Conservation (phyloP, 2,329 filamentous ascomycete species). For the Zymoseptoria tritici region DNA sequence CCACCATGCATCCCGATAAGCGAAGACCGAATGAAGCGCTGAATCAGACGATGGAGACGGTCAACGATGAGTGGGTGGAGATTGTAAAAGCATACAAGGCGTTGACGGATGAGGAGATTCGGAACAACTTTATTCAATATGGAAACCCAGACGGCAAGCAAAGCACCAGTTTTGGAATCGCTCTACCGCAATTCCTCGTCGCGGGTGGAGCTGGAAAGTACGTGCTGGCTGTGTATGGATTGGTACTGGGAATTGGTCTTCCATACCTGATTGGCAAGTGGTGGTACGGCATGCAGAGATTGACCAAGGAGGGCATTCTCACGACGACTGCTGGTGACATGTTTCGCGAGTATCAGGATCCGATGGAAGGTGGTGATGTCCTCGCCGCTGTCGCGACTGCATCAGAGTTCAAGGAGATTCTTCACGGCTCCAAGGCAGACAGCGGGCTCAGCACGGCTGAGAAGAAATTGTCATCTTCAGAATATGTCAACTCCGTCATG, state of each 20-base stretch:
- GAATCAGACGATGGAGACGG: slow-evolving; percentile 77
- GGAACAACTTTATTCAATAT: slow-evolving; percentile 93
- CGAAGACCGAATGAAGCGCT: slow-evolving; percentile 71
- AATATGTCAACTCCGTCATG: slow-evolving; percentile 51
- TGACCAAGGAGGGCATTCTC: slow-evolving; percentile 88
- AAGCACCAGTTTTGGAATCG: slow-evolving; percentile 95
- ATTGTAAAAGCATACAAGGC: slow-evolving; percentile 97
- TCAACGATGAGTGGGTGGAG: slow-evolving; percentile 88
- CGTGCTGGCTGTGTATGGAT: slow-evolving; percentile 80
- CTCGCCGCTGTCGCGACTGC: slow-evolving; percentile 75
- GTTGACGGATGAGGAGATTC: slow-evolving; percentile 91
- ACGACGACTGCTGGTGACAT: slow-evolving; percentile 91
- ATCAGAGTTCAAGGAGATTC: slow-evolving; percentile 70
- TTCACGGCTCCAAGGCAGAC: slow-evolving; percentile 73
- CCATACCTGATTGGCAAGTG: slow-evolving; percentile 92
- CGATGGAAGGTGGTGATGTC: slow-evolving; percentile 71
- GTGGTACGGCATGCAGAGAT: slow-evolving; percentile 95
- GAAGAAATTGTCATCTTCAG: slow-evolving; percentile 59
- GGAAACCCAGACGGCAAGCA: slow-evolving; percentile 98
- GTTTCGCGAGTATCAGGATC: slow-evolving; percentile 86
- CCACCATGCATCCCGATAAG: slow-evolving; percentile 91
- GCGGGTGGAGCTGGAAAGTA: slow-evolving; percentile 94
- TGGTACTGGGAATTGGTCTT: slow-evolving; percentile 78
- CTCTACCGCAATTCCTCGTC: slow-evolving; percentile 85
- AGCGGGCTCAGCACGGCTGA: slow-evolving; percentile 76